These are phyloP conservation scores for Cladorrhinum samala DNA, from an alignment of 495 filamentous ascomycete genomes.

Conservation along the genomic window DNA sequence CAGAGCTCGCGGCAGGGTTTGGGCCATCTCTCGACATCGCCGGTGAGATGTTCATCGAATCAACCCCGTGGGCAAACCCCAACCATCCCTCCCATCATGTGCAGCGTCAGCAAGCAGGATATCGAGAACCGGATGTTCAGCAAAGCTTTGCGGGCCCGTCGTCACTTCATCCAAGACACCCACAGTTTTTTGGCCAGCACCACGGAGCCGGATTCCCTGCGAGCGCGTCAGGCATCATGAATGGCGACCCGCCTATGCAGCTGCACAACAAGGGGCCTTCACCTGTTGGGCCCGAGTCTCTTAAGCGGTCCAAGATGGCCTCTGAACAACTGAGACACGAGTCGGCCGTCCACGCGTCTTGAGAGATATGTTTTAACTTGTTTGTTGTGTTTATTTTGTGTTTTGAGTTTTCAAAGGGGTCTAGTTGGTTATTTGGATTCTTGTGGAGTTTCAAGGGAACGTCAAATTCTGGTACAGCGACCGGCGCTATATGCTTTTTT, in stretches of 20 bases:
- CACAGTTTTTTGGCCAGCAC: conserved; percentile 17
- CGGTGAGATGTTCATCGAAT: conserved; percentile 75
- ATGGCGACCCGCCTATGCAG: conserved; percentile 21
- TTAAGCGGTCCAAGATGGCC: conserved; percentile 18
- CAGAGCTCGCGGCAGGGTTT: conserved; percentile 29
- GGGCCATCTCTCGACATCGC: conserved; percentile 50
- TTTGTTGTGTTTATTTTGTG: conserved; percentile 1
- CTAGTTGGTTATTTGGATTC: conserved; percentile 3
- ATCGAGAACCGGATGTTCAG: conserved; percentile 22
- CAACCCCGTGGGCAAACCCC: conserved; percentile 83
- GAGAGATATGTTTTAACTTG: neutral
- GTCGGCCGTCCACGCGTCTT: conserved; percentile 22
- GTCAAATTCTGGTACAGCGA: conserved; percentile 2
- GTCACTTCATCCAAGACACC: conserved; percentile 23
- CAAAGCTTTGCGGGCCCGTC: conserved; percentile 19
- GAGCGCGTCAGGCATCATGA: conserved; percentile 17
- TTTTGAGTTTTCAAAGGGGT: neutral
- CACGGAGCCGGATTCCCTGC: conserved; percentile 20
- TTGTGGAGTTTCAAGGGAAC: neutral
- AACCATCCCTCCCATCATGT: conserved; percentile 68
- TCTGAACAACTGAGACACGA: conserved; percentile 23
- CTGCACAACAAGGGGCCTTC: conserved; percentile 19
- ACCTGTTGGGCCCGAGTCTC: conserved; percentile 14
- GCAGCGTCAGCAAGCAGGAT: conserved; percentile 32
- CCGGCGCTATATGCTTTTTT: neutral